Percentiles rank a stretch among this genome's conserved stretches.
These are phyloP conservation scores for Teratosphaeria zuluensis DNA, from an alignment of 2,329 filamentous ascomycete genomes.

Conservation along the genomic window DNA sequence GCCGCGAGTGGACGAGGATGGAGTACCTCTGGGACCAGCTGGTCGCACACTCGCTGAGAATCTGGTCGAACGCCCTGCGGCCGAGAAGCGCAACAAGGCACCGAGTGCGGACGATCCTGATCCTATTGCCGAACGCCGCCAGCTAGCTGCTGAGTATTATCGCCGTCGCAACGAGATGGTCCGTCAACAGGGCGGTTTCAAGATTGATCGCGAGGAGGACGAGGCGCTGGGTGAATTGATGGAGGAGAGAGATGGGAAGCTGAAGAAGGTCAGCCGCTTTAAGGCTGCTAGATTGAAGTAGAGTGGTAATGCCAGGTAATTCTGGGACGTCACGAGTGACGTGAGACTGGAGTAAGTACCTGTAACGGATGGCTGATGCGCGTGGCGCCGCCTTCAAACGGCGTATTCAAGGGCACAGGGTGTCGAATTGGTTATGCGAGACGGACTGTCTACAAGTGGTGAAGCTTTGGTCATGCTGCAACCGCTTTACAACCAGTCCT, in stretches of 20 bases:
- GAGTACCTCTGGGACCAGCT: constrained; percentile 10
- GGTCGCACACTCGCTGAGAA: constrained; percentile 36
- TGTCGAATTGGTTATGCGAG: not conserved
- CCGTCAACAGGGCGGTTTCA: constrained; percentile 71
- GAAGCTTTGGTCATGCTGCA: constrained; percentile 4
- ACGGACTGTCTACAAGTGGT: constrained; percentile 9
- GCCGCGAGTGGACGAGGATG: constrained; percentile 1
- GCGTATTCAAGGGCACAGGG: not conserved
- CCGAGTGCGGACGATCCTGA: constrained; percentile 40
- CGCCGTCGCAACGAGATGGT: constrained; percentile 74
- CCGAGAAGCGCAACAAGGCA: constrained; percentile 4
- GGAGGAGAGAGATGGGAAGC: constrained; percentile 28
- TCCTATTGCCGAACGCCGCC: constrained; percentile 59
- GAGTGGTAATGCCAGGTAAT: not conserved
- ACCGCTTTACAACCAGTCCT: constrained; percentile 9
- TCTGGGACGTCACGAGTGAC: not conserved
- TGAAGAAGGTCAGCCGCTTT: constrained; percentile 31
- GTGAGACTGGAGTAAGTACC: not conserved
- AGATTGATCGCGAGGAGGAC: constrained; percentile 44
- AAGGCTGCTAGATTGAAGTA: constrained; percentile 26
- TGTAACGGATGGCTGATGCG: not conserved
- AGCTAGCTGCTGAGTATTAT: constrained; percentile 76
- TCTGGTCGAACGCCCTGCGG: constrained; percentile 42
- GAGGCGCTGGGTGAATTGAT: constrained; percentile 59
- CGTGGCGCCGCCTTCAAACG: not conserved